Evolutionary conservation across 495 filamentous ascomycete genomes (phyloP), one percentile per base, ranked within the genome.

Genomic region (Aspergillus saccharolyticus): DNA sequence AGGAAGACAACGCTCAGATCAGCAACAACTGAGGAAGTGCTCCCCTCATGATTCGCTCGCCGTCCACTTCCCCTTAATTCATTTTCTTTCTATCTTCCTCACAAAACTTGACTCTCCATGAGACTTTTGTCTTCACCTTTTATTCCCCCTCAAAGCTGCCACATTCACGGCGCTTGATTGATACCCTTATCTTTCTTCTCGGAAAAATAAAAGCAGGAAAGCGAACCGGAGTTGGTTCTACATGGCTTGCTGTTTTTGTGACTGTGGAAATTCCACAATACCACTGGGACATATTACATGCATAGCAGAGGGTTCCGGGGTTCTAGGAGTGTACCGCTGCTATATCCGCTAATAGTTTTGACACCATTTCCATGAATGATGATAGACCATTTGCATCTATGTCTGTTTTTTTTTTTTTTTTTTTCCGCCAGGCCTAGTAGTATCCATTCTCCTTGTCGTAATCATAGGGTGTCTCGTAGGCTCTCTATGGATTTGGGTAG

Each of bases 221-320:
- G 59, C 58, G 65, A 63, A 48, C 56, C 56, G 69, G 72, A 69
- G 72, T 75, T 73, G 54, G 47, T 62, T 39, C 33, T 39, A 9
- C 54, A n/a, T 17, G 42, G 24, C 53, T 46, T 53, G 44, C 45
- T 33, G 17, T 44, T 54, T 33, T 21, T 58, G 53, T 3, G 47
- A 45, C 62, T 59, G 59, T 52, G 47, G 28, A 50, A 25, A 49
- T 28, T n/a, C n/a, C n/a, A n/a, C n/a, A n/a, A 50, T 1, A 22
- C 21, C 16, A 28, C 16, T 16, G 21, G 25, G 28, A 24, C 20
- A 24, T 17, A 15, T 50, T 50, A 18, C 22, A 28, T 50, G 21
- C 21, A 50, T 50, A n/a, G 30, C 30, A 50, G 47, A 50, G 4
- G 47, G 47, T 9, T 2, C 7, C 14, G 33, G 24, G 46, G 21